Conservation (phyloP, 192 early-diverging fungal species). For the Backusella mclennaniae region DNA sequence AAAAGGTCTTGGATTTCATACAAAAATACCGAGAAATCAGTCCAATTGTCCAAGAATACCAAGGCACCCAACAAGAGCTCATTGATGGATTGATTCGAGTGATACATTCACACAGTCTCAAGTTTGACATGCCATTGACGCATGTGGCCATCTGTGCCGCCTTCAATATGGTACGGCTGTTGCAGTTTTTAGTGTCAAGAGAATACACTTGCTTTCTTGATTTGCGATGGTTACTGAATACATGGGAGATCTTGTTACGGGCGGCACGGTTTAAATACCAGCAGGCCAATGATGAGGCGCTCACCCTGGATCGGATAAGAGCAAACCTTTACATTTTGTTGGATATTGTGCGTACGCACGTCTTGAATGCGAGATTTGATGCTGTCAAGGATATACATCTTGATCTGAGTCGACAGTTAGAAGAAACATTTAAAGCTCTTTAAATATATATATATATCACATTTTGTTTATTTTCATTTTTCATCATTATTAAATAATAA, state of each 20-base stretch:
- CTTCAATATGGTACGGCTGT: background rate
- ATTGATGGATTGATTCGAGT: background rate
- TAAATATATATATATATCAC: background rate
- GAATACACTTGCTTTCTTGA: constrained; percentile 6
- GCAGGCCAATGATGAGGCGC: background rate
- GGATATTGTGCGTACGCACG: background rate
- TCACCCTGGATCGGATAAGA: background rate
- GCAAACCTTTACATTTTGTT: background rate
- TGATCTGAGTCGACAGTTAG: background rate
- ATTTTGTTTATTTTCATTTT: background rate
- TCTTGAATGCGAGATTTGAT: background rate
- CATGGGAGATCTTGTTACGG: background rate
- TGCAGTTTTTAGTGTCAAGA: constrained; percentile 8
- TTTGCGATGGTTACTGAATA: background rate
- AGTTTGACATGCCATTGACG: background rate
- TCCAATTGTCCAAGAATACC: background rate
- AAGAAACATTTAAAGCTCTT: background rate
- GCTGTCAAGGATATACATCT: background rate
- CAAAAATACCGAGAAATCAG: background rate
- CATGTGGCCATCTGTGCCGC: background rate
- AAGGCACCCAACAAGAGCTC: background rate
- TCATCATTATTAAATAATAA: background rate
- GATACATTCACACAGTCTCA: background rate
- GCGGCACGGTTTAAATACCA: background rate
- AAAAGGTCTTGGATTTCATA: background rate